Percentiles rank a stretch among this genome's conserved stretches.
Evolutionary conservation across 345 rosid species (phyloP).

Genomic region (Camelina laxa): DNA sequence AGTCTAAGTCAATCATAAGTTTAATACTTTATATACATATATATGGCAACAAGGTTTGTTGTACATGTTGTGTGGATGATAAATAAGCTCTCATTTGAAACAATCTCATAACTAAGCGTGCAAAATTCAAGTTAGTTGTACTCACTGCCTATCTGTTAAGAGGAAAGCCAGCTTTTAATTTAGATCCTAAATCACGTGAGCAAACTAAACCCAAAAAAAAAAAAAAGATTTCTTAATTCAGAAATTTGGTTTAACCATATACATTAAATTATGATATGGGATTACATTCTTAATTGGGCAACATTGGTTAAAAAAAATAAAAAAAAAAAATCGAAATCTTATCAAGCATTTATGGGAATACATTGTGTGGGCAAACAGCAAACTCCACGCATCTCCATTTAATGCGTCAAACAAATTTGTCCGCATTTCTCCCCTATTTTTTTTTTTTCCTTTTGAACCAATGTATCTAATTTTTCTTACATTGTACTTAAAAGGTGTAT

Average conservation of each 20-base stretch:
- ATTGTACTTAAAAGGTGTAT: background rate
- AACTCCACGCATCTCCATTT: conserved; percentile 7
- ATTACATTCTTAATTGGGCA: background rate
- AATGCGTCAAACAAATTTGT: background rate
- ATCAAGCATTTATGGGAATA: background rate
- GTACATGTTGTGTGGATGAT: background rate
- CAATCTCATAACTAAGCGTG: background rate
- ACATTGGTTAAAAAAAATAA: background rate
- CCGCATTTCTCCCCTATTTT: background rate
- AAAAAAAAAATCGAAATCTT: background rate
- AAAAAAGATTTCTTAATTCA: background rate
- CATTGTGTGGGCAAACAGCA: conserved; percentile 21
- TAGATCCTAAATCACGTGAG: background rate
- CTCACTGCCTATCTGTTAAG: background rate
- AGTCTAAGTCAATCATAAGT: background rate
- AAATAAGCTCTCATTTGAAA: background rate
- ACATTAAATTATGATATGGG: background rate
- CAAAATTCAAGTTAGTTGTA: background rate
- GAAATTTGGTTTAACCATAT: background rate
- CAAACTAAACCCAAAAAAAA: background rate
- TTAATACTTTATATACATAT: background rate
- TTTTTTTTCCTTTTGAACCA: background rate
- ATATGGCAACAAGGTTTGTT: background rate
- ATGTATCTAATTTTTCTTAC: background rate
- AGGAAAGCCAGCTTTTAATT: background rate